These are phyloP conservation scores for Aspergillus melleus DNA, from an alignment of 2,329 filamentous ascomycete genomes.

Conservation along the genomic window DNA sequence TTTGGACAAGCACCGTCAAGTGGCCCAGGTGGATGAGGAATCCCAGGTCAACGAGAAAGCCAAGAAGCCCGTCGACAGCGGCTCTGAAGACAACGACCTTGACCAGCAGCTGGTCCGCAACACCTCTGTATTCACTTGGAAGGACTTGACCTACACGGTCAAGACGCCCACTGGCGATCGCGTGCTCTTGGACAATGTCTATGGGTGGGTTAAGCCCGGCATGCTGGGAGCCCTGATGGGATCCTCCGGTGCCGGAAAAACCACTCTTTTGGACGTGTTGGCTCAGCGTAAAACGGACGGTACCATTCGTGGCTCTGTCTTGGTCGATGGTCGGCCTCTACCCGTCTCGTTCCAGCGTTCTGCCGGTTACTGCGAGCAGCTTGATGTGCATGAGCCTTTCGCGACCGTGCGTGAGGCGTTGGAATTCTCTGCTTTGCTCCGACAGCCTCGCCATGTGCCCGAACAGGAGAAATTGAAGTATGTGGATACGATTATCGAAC, in stretches of 20 bases:
- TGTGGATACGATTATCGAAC: conserved; percentile 63
- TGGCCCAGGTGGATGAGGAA: conserved; percentile 52
- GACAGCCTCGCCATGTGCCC: conserved; percentile 55
- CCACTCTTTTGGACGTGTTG: conserved; percentile 71
- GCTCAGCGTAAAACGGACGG: conserved; percentile 69
- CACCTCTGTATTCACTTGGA: conserved; percentile 72
- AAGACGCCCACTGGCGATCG: conserved; percentile 56
- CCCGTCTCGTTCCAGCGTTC: conserved; percentile 64
- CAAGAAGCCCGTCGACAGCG: conserved; percentile 20
- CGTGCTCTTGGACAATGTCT: conserved; percentile 65
- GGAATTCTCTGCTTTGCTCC: conserved; percentile 64
- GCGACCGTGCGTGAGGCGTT: conserved; percentile 66
- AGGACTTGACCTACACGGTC: conserved; percentile 69
- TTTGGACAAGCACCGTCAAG: conserved; percentile 38
- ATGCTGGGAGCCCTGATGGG: conserved; percentile 77
- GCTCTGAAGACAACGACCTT: conserved; percentile 21
- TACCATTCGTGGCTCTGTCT: conserved; percentile 62
- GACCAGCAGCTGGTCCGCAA: conserved; percentile 57
- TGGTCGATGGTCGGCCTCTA: conserved; percentile 64
- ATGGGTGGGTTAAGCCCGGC: conserved; percentile 76
- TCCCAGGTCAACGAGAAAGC: conserved; percentile 32
- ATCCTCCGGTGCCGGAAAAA: conserved; percentile 74
- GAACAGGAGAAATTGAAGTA: conserved; percentile 63
- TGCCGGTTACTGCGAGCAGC: conserved; percentile 69
- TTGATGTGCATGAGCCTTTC: conserved; percentile 67